phyloP scores from a whole-genome alignment of 495 filamentous ascomycete genomes.

The Niebla homalea region DNA sequence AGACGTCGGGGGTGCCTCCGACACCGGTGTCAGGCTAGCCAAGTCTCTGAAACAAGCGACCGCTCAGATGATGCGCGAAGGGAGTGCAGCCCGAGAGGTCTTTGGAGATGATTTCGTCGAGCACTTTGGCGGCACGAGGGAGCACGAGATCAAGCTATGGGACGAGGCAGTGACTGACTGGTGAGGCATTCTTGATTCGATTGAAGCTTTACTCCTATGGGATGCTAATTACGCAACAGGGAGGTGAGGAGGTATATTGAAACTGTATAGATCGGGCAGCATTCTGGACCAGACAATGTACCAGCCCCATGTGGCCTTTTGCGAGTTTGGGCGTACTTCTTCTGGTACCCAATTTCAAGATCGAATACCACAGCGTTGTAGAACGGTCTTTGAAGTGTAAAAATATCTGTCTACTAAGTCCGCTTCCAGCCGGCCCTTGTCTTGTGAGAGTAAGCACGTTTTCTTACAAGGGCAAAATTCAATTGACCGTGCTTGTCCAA shows the following conservation, averaged over 20 bases:
- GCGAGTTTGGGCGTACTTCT: background rate
- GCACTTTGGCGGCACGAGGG: slow-evolving; percentile 83
- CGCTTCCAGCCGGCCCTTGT: no score
- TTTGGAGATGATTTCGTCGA: slow-evolving; percentile 94
- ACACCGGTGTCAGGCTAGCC: slow-evolving; percentile 52
- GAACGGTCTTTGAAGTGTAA: no score
- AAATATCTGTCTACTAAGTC: no score
- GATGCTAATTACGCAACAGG: slow-evolving; percentile 24
- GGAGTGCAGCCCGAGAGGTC: slow-evolving; percentile 77
- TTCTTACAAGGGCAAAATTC: no score
- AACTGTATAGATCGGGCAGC: slow-evolving; percentile 36
- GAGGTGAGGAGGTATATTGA: slow-evolving; percentile 63
- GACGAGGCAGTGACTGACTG: slow-evolving; percentile 94
- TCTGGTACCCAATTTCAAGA: no score
- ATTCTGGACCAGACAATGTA: background rate
- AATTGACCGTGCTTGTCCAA: no score
- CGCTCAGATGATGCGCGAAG: slow-evolving; percentile 53
- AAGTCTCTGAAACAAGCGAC: slow-evolving; percentile 74
- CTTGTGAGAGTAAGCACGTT: no score
- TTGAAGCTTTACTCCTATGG: background rate
- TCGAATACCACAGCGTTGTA: no score
- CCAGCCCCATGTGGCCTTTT: background rate
- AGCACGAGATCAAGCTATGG: slow-evolving; percentile 83
- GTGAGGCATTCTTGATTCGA: slow-evolving; percentile 34
- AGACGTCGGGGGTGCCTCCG: slow-evolving; percentile 54